A percentile compares a stretch with the other conserved stretches of the same genome.
These are phyloP conservation scores for Wickerhamomyces alni DNA, from an alignment of 805 yeast genomes.

Conservation along the genomic window DNA sequence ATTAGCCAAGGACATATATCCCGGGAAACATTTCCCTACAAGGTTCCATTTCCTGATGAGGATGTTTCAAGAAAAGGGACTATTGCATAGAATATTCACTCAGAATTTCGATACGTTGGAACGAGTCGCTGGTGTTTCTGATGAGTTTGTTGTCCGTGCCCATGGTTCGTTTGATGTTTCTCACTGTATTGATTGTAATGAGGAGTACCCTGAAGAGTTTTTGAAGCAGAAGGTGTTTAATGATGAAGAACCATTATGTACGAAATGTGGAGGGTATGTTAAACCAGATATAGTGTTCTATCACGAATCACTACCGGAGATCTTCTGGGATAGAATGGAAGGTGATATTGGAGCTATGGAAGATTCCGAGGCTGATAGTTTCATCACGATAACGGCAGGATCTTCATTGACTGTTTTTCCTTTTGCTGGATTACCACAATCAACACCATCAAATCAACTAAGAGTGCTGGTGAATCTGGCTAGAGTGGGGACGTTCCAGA, in stretches of 20 bases:
- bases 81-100: slow-evolving; percentile 69
- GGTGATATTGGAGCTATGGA: slow-evolving; percentile 28
- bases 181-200: slow-evolving; percentile 74
- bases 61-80: slow-evolving; percentile 56
- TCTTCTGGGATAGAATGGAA: slow-evolving; percentile 68
- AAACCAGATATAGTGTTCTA: slow-evolving; percentile 94
- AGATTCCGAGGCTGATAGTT: slow-evolving; percentile 35
- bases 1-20: slow-evolving; percentile 78
- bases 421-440: slow-evolving; percentile 77
- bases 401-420: slow-evolving; percentile 88
- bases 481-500: slow-evolving; percentile 64
- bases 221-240: slow-evolving; percentile 36
- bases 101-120: slow-evolving; percentile 94
- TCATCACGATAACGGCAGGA: slow-evolving; percentile 84
- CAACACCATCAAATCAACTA: slow-evolving; percentile 39
- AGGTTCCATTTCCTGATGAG: slow-evolving; percentile 70
- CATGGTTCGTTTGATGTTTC: slow-evolving; percentile 89
- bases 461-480: slow-evolving; percentile 75
- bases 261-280: slow-evolving; percentile 63
- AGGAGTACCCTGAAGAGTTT: slow-evolving; percentile 42
- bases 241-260: slow-evolving; percentile 41
- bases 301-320: slow-evolving; percentile 78
- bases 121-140: slow-evolving; percentile 70
- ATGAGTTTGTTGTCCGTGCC: slow-evolving; percentile 72
- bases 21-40: slow-evolving; percentile 83